These are phyloP conservation scores for Arthrobotrys sphaeroides DNA, from an alignment of 2,329 filamentous ascomycete species.

Conservation along the genomic window DNA sequence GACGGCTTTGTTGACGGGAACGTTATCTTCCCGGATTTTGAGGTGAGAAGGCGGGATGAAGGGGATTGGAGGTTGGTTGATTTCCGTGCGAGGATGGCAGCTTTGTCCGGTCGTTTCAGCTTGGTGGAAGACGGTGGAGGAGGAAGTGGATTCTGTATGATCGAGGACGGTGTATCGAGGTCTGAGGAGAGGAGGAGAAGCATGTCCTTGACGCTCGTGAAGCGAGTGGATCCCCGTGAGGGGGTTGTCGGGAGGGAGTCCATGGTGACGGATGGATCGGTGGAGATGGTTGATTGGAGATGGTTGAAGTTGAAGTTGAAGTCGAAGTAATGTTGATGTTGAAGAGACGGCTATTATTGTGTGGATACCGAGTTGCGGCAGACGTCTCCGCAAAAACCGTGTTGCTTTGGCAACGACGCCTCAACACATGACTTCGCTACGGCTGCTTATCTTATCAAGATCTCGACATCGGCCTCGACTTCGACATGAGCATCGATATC, in stretches of 20 bases:
- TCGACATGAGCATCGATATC: neutral
- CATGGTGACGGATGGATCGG: neutral
- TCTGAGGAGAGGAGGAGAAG: conserved; percentile 1
- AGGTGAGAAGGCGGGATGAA: conserved; percentile 7
- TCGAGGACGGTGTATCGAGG: neutral
- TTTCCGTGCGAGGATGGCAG: conserved; percentile 20
- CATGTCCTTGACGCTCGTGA: conserved; percentile 47
- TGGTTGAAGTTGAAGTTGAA: neutral
- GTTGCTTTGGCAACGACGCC: conserved; percentile 53
- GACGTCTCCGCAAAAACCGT: conserved; percentile 2
- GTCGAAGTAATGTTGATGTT: neutral
- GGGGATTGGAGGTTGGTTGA: conserved; percentile 21
- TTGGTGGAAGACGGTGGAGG: neutral
- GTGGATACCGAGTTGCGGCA: neutral
- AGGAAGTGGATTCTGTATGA: neutral
- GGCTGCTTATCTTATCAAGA: neutral
- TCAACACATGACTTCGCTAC: conserved; percentile 49
- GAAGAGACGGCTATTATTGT: too few species aligned
- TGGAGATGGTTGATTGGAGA: neutral
- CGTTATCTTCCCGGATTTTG: conserved; percentile 31
- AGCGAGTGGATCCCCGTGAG: conserved; percentile 27
- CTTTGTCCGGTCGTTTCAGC: conserved; percentile 35
- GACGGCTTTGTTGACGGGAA: conserved; percentile 28
- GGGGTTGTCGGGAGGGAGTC: conserved; percentile 6
- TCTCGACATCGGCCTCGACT: neutral